Evolutionary conservation across 306 rosid species (phyloP).

Genomic region (Citrullus amarus): DNA sequence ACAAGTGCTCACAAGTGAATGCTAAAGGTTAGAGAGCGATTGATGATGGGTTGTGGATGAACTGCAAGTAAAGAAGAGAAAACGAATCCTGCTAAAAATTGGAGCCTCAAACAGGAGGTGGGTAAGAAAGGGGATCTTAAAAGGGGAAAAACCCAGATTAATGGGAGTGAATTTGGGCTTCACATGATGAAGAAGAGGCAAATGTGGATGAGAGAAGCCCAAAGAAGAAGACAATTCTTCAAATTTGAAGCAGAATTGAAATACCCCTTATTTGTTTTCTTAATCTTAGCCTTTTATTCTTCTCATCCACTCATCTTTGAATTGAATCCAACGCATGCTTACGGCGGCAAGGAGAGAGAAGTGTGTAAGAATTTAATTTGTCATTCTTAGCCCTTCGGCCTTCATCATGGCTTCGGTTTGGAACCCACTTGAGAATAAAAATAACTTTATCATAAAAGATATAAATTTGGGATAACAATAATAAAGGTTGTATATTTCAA

Average conservation of each 20-base stretch:
- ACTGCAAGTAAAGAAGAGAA: background rate
- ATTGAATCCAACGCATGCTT: background rate
- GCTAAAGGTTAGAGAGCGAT: background rate
- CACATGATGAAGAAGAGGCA: background rate
- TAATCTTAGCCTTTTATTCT: background rate
- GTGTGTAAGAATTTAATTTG: too few species aligned
- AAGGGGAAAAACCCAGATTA: background rate
- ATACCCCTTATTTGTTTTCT: background rate
- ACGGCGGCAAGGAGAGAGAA: background rate
- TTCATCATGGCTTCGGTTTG: background rate
- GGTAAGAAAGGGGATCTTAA: background rate
- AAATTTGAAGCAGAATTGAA: background rate
- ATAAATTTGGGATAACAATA: too few species aligned
- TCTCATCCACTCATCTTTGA: background rate
- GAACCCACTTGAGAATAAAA: too few species aligned
- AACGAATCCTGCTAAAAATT: background rate
- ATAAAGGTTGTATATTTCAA: too few species aligned
- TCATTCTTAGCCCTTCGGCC: background rate
- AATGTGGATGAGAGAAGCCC: constrained; percentile 9
- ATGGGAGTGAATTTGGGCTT: constrained; percentile 7
- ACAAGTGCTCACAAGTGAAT: background rate
- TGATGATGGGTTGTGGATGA: constrained; percentile 1
- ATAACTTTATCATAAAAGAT: too few species aligned
- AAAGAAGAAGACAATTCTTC: constrained; percentile 1
- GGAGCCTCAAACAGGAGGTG: background rate